Evolutionary conservation across 2,329 filamentous ascomycete genomes (phyloP), one percentile per base, ranked within the genome.

Genomic region (Colletotrichum cordylinicola): DNA sequence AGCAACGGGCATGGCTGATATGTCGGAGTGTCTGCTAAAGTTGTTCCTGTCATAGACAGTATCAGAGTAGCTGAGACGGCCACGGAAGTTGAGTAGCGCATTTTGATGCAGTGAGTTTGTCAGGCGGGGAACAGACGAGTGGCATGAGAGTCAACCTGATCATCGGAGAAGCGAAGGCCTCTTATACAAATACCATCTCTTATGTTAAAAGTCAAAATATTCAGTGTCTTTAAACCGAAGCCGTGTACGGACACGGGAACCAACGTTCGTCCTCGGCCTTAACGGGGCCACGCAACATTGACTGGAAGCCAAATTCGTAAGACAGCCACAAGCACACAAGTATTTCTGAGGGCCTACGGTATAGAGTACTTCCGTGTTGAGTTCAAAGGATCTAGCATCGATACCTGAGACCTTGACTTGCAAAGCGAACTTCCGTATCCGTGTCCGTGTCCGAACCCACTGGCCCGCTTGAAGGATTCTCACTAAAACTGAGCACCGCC

Each of bases 1-100:
- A 80, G 56, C 0, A 80, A 58, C 4, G 79, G 77, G 15, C 79
- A 80, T 31, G 79, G 74, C 27, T 78, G 75, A 61, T 78, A 80
- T 24, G 33, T 37, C 8, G 72, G 24, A 48, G 29, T 39, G 9
- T 61, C 21, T 15, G 67, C 67, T 4, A 70, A 6, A 33, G 6
- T n/a, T 0, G 3, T 16, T 16, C 21, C 13, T 16, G 18, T 39
- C 27, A 43, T 24, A 8, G 8, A 31, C 24, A 72, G n/a, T 8
- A 33, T 31, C 6, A 35, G 8, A n/a, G 15, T 18, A 4, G 24
- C 56, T 2, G 27, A 64, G n/a, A 67, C 18, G 18, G 35, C 5
- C 9, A 13, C n/a, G 8, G 43, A 27, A 6, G 10, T 21, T 6
- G 29, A 56, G 9, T 39, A 37, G 6, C 24, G 65, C 70, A 73